Base-by-base conservation (phyloP, 371 early-diverging fungal genomes). In the Mucor irregularis region DNA sequence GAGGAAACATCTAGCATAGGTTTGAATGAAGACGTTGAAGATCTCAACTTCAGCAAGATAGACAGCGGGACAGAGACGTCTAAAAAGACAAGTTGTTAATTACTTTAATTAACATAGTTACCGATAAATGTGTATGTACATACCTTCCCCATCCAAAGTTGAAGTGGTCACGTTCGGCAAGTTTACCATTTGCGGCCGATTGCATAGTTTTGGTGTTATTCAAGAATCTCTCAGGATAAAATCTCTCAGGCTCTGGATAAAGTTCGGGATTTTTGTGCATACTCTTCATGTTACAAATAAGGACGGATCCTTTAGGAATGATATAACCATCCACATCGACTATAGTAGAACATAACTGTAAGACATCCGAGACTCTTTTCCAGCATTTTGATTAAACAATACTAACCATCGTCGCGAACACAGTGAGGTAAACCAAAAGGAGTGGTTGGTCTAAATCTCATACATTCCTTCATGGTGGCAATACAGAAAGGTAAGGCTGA, bases 121-220 rank as follows among this genome's bases (percentile, higher is more conserved):
- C 8, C 9, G 9, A 39, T 39, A 24, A 24, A 42, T 19, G 14
- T 24, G 2, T 3, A 4, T 13, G 3, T 0, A 35, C 24, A 26
- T 37, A 49, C 49, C 62, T 49, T 43, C 59, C 64, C 59, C 59
- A 64, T 1, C 64, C 59, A 59, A 64, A 64, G 14, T 44, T 51
- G 54, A 49, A 64, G 14, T 49, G 49, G 38, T 58, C 56, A 6
- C 64, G 28, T 10, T 54, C 35, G n/a, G 40, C 51, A n/a, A 50
- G 16, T 28, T 38, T 50, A 19, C 54, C 56, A 31, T 55, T 64
- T 26, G 46, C 45, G 7, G 35, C 10, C 19, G 51, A 28, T 24
- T 45, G 38, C 40, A 64, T 39, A 5, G 64, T 54, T 26, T 40
- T 54, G 1, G 29, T 2, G 19, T 55, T 49, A 16, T 46, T 39